These are phyloP conservation scores for Wallacemonas rigidus DNA, from an alignment of 208 protist species.

Conservation along the genomic window DNA sequence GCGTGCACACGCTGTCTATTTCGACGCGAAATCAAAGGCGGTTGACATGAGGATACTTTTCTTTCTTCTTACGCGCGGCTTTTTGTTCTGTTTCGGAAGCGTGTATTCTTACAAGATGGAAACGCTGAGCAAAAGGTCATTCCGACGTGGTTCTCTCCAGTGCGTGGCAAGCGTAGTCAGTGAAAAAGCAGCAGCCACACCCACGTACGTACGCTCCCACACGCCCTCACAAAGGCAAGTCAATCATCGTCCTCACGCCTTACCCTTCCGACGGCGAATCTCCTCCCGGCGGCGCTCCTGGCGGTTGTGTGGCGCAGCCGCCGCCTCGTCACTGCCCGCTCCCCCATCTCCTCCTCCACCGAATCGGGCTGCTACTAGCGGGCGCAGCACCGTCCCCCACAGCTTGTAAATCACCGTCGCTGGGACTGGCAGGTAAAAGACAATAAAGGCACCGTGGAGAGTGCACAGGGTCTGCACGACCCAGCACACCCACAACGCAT, in stretches of 20 bases:
- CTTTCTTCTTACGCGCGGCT: no score
- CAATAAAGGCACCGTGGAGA: conserved; percentile 68
- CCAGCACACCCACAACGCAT: conserved; percentile 90
- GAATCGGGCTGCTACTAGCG: conserved; percentile 33
- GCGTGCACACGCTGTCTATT: no score
- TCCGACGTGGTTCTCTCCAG: no score
- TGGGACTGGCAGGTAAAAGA: conserved; percentile 90
- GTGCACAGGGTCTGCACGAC: conserved; percentile 75
- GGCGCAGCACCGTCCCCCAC: conserved; percentile 44
- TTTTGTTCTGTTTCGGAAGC: no score
- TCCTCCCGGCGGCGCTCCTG: conserved; percentile 72
- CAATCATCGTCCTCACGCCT: not conserved
- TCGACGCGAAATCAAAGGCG: no score
- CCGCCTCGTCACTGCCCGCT: conserved; percentile 4
- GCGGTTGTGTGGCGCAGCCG: conserved; percentile 34
- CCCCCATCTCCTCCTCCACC: conserved; percentile 23
- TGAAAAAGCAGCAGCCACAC: no score
- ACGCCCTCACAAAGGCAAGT: no score
- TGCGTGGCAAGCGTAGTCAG: no score
- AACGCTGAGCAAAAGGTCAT: no score
- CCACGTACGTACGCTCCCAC: no score
- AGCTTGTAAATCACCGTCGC: conserved; percentile 71
- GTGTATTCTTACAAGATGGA: no score
- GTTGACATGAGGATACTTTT: no score
- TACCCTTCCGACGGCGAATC: conserved; percentile 60